Conservation (phyloP, 2,329 filamentous ascomycete genomes). For the Colletotrichum musicola region DNA sequence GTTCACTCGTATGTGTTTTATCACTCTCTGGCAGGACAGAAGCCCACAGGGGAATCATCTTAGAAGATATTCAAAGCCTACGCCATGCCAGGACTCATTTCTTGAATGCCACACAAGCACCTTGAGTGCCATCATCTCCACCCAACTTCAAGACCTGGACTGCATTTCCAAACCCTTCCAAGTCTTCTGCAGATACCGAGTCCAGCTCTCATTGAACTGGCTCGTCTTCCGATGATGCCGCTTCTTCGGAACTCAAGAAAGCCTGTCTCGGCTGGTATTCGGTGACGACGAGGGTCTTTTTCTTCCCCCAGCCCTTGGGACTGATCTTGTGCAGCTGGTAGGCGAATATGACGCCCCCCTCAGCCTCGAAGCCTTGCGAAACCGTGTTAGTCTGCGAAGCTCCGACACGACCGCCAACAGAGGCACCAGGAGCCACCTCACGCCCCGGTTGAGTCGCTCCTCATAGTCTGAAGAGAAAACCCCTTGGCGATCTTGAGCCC, state of each 20-base stretch:
- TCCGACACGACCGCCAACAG: background rate
- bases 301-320: background rate
- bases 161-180: background rate
- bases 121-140: background rate
- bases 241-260: background rate
- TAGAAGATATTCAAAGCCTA: no score
- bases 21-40: constrained; percentile 14
- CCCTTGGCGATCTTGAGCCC: background rate
- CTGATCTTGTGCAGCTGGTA: background rate
- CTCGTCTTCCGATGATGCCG: background rate
- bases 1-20: constrained; percentile 49
- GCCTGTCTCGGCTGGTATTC: background rate
- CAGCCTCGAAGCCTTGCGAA: background rate
- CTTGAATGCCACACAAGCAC: background rate
- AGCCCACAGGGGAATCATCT: background rate
- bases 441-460: background rate
- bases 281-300: background rate
- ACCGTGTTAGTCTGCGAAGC: background rate
- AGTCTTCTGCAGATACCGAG: background rate
- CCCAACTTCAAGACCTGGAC: background rate
- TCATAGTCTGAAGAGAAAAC: background rate
- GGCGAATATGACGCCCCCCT: background rate
- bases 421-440: background rate
- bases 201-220: background rate
- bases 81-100: background rate